Conservation (phyloP, 2,329 filamentous ascomycete genomes). For the Apiospora rasikravindrae region DNA sequence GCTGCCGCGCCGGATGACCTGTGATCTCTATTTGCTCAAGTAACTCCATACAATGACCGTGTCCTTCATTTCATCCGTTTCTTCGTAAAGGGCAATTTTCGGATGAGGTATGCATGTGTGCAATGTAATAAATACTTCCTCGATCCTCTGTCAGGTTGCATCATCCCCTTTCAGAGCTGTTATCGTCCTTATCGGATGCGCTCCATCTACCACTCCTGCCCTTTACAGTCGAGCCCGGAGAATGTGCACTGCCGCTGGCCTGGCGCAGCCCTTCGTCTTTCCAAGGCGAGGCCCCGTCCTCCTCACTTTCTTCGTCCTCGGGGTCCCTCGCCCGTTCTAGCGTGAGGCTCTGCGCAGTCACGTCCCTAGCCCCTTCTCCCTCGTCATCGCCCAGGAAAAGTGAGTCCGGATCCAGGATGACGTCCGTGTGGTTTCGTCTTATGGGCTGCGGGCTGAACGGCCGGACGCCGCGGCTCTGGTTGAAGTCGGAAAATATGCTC, state of each 20-base stretch:
- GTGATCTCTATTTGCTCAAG: neutral
- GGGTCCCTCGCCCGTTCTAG: constrained; percentile 14
- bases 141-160: neutral
- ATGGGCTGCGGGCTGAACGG: constrained; percentile 65
- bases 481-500: constrained; percentile 61
- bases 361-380: constrained; percentile 21
- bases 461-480: constrained; percentile 57
- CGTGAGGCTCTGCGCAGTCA: constrained; percentile 21
- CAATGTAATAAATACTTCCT: neutral
- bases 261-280: constrained; percentile 30
- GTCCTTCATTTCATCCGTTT: neutral
- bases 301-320: constrained; percentile 27
- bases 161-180: neutral
- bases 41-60: neutral
- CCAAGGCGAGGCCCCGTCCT: constrained; percentile 28
- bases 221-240: constrained; percentile 26
- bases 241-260: constrained; percentile 24
- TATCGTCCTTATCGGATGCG: neutral
- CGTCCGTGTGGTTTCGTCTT: constrained; percentile 36
- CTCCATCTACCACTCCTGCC: constrained; percentile 24
- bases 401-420: constrained; percentile 41
- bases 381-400: constrained; percentile 29
- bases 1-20: neutral
- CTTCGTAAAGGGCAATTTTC: constrained; percentile 6
- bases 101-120: neutral